A percentile compares a stretch with the other conserved stretches of the same genome.
Evolutionary conservation across 2,329 filamentous ascomycete genomes (phyloP).

Genomic region (Talaromyces sp.): DNA sequence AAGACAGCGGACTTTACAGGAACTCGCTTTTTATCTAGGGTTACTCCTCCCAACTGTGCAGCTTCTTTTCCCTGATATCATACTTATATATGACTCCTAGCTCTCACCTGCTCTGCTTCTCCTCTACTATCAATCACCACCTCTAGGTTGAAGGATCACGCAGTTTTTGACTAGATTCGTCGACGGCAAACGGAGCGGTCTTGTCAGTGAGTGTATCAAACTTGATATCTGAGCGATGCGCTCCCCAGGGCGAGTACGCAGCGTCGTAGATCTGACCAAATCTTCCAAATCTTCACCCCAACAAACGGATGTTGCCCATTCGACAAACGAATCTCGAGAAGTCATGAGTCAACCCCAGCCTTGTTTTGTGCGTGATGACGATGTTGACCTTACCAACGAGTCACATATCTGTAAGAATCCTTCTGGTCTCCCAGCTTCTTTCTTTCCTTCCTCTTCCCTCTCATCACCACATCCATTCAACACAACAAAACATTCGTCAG

Average conservation of each 20-base stretch:
- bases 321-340: neutral
- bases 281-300: conserved; percentile 1
- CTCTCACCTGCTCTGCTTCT: neutral
- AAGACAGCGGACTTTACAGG: neutral
- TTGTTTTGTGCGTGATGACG: neutral
- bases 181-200: neutral
- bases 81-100: neutral
- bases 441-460: neutral
- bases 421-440: neutral
- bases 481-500: neutral
- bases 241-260: neutral
- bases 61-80: too few relatives aligned
- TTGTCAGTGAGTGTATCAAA: neutral
- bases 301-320: neutral
- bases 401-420: neutral
- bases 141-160: neutral
- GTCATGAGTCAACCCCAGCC: neutral
- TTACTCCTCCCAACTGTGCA: neutral
- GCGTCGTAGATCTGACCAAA: neutral
- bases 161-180: neutral
- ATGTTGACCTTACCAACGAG: neutral
- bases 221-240: neutral
- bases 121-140: neutral
- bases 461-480: neutral
- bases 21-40: neutral